These are phyloP conservation scores for Polygonum maritimum DNA, from an alignment of 148 eudicot species.

Conservation along the genomic window DNA sequence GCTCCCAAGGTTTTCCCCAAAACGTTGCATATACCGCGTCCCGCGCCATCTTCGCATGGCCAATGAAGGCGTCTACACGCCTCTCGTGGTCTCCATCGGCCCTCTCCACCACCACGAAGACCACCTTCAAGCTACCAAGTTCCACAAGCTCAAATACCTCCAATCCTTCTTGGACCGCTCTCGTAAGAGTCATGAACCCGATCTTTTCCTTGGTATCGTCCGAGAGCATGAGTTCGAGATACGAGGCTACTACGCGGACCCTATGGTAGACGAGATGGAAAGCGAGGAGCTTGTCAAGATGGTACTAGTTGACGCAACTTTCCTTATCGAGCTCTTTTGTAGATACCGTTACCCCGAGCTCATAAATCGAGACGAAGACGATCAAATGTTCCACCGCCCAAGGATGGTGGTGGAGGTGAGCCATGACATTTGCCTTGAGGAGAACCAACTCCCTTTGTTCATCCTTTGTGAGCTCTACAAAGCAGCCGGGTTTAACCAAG, in stretches of 20 bases:
- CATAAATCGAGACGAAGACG: background rate
- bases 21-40: slow-evolving; percentile 15
- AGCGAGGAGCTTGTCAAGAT: slow-evolving; percentile 7
- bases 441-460: slow-evolving; percentile 21
- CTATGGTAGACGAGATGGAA: background rate
- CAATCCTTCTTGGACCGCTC: background rate
- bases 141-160: slow-evolving; percentile 14
- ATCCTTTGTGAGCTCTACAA: slow-evolving; percentile 9
- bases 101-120: slow-evolving; percentile 9
- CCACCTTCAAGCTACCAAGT: background rate
- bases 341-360: background rate
- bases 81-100: slow-evolving; percentile 17
- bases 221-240: background rate
- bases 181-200: background rate
- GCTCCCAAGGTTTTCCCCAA: background rate
- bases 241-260: slow-evolving; percentile 9
- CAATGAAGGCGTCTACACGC: slow-evolving; percentile 10
- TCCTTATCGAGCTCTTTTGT: slow-evolving; percentile 18
- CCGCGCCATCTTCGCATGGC: slow-evolving; percentile 12
- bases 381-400: slow-evolving; percentile 13
- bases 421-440: slow-evolving; percentile 13
- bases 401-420: background rate
- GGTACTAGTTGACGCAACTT: slow-evolving; percentile 16
- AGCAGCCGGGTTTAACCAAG: background rate
- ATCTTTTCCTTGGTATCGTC: background rate